A percentile compares a stretch with the other conserved stretches of the same genome.
phyloP scores from a whole-genome alignment of 2,329 filamentous ascomycete genomes.

The Myriangium duriaei region DNA sequence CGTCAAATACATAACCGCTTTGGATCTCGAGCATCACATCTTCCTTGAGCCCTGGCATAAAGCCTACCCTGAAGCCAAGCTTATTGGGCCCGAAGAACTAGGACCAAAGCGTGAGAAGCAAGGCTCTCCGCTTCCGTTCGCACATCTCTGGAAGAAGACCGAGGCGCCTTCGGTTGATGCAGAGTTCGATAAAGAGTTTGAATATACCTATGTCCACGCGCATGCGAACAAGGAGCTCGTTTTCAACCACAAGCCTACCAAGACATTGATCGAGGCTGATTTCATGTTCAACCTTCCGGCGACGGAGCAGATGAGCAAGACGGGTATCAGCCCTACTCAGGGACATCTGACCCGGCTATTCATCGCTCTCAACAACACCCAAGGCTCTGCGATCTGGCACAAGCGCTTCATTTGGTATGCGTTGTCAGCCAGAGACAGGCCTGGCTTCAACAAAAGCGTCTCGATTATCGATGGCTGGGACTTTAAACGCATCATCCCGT shows the following conservation, averaged over 20 bases:
- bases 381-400: constrained; percentile 55
- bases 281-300: constrained; percentile 84
- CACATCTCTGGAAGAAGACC: constrained; percentile 42
- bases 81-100: constrained; percentile 74
- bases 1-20: constrained; percentile 73
- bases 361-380: constrained; percentile 45
- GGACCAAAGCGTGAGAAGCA: constrained; percentile 58
- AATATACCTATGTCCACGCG: constrained; percentile 66
- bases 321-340: constrained; percentile 40
- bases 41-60: constrained; percentile 76
- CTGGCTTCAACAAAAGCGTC: constrained; percentile 58
- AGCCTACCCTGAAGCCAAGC: constrained; percentile 63
- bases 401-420: constrained; percentile 76
- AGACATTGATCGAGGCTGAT: constrained; percentile 77
- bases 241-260: constrained; percentile 68
- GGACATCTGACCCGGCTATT: constrained; percentile 50
- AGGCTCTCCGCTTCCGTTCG: constrained; percentile 25
- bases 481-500: constrained; percentile 75
- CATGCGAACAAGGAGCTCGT: constrained; percentile 81
- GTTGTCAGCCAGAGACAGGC: constrained; percentile 47
- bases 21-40: constrained; percentile 90
- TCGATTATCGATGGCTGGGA: constrained; percentile 64
- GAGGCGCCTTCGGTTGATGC: constrained; percentile 43
- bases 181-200: constrained; percentile 80
- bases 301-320: constrained; percentile 60